Percentiles rank a stretch among this genome's conserved stretches.
phyloP scores from a whole-genome alignment of 768 basidiomycete species.

The Erythrobasidium yunnanense region DNA sequence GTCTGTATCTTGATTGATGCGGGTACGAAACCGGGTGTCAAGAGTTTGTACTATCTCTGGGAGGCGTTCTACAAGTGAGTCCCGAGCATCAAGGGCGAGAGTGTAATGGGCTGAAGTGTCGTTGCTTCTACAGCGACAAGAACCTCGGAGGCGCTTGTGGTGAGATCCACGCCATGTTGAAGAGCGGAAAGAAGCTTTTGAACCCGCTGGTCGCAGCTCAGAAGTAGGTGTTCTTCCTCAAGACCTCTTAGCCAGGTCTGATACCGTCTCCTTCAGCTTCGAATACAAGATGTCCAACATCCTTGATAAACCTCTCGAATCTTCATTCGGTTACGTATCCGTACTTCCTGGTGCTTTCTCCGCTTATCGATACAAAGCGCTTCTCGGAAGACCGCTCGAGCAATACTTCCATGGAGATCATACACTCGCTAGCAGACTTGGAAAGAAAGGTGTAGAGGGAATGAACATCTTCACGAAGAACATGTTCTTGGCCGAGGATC shows the following conservation, averaged over 20 bases:
- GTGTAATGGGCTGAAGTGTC: constrained; percentile 44
- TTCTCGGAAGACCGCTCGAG: constrained; percentile 63
- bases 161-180: constrained; percentile 57
- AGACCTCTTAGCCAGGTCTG: constrained; percentile 81
- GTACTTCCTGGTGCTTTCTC: constrained; percentile 94
- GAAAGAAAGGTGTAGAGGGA: constrained; percentile 81
- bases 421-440: constrained; percentile 50
- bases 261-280: constrained; percentile 41
- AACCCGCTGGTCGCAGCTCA: constrained; percentile 90
- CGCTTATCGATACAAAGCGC: constrained; percentile 81
- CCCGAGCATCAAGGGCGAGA: constrained; percentile 78
- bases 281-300: constrained; percentile 74
- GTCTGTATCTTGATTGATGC: constrained; percentile 87
- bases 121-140: constrained; percentile 43
- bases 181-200: constrained; percentile 76
- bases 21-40: constrained; percentile 91
- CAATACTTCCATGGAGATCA: constrained; percentile 46
- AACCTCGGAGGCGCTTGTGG: constrained; percentile 36
- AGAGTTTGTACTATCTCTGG: constrained; percentile 91
- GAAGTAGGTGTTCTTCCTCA: constrained; percentile 44
- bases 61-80: constrained; percentile 48
- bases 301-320: constrained; percentile 86
- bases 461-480: constrained; percentile 31
- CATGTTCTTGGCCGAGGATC: constrained; percentile 67
- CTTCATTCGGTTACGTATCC: constrained; percentile 69